phyloP scores from a whole-genome alignment of 257 asterid genomes.

The Solanum paucissectum region DNA sequence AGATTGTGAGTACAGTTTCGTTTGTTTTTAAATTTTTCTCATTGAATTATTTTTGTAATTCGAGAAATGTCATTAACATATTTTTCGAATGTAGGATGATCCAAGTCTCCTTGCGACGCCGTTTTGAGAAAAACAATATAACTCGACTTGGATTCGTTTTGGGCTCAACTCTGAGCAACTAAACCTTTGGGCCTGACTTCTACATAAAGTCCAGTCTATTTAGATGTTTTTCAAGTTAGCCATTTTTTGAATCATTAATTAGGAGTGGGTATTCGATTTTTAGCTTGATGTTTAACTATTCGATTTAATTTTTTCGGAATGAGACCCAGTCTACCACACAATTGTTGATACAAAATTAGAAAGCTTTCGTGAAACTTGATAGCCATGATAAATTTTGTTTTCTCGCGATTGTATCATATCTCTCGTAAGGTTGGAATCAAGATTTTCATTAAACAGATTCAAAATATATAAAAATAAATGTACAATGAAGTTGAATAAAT shows the following conservation, averaged over 20 bases:
- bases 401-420: not conserved
- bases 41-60: no score
- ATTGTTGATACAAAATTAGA: not conserved
- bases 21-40: no score
- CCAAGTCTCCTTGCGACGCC: not conserved
- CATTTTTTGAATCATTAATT: not conserved
- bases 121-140: not conserved
- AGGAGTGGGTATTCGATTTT: not conserved
- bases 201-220: not conserved
- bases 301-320: not conserved
- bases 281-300: not conserved
- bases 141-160: not conserved
- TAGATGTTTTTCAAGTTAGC: not conserved
- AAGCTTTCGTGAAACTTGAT: rapidly evolving
- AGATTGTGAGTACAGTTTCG: rapidly evolving
- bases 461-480: not conserved
- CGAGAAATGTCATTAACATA: not conserved
- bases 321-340: not conserved
- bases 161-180: not conserved
- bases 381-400: not conserved
- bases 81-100: not conserved
- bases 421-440: not conserved
- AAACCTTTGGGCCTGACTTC: not conserved
- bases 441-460: not conserved
- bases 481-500: not conserved